These are phyloP conservation scores for Lachnellula hyalina DNA, from an alignment of 2,329 filamentous ascomycete genomes.

Conservation along the genomic window DNA sequence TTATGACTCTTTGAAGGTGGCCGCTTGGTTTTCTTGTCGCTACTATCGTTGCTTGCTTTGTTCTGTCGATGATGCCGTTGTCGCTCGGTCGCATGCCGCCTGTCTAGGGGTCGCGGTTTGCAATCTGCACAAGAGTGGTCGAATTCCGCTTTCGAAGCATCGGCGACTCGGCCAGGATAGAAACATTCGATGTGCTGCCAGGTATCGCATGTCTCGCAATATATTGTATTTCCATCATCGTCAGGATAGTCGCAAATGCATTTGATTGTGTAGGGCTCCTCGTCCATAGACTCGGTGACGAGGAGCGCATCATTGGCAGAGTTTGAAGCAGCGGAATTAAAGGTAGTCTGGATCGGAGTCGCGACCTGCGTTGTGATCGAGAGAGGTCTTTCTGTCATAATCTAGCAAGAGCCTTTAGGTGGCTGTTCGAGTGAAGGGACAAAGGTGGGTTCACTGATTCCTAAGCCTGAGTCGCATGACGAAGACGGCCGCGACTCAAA, in stretches of 20 bases:
- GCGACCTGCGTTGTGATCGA: conserved; percentile 33
- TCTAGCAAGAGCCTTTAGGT: conserved; percentile 33
- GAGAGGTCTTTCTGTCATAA: conserved; percentile 35
- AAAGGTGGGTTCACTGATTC: conserved; percentile 32
- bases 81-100: conserved; percentile 68
- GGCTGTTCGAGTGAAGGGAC: conserved; percentile 29
- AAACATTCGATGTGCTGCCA: conserved; percentile 99
- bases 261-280: conserved; percentile 91
- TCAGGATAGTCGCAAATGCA: conserved; percentile 92
- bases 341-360: conserved; percentile 26
- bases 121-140: conserved; percentile 88
- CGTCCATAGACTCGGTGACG: conserved; percentile 49
- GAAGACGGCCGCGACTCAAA: conserved; percentile 33
- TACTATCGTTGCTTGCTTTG: conserved; percentile 39
- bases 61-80: conserved; percentile 57
- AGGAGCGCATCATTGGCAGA: conserved; percentile 25
- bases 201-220: conserved; percentile 91
- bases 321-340: conserved; percentile 18
- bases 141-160: conserved; percentile 65
- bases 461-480: conserved; percentile 34
- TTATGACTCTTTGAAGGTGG: conserved; percentile 76
- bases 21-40: conserved; percentile 69
- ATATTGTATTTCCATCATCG: conserved; percentile 96
- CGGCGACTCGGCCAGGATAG: conserved; percentile 68
- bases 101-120: conserved; percentile 70